Evolutionary conservation across 106 monocot genomes (phyloP).

Genomic region (Dendrobium officinale): DNA sequence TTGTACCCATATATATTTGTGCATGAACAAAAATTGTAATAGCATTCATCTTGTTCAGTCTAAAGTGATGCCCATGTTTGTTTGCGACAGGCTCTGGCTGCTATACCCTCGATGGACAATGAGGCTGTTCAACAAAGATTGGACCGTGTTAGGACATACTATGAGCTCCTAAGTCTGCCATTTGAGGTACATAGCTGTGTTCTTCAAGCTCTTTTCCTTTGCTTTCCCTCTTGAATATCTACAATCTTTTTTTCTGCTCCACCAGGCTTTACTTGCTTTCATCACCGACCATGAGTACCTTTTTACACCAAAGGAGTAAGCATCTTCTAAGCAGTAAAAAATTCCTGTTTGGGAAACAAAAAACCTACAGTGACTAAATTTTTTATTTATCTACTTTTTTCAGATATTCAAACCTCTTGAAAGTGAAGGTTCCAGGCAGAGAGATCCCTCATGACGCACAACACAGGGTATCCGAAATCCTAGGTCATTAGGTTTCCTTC

Average conservation of each 20-base stretch:
- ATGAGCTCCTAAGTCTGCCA: slow-evolving; percentile 89
- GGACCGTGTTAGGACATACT: slow-evolving; percentile 87
- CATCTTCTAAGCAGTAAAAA: not conserved
- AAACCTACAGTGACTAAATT: not conserved
- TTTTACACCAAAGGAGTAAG: slow-evolving; percentile 74
- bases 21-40: no score
- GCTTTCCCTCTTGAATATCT: not conserved
- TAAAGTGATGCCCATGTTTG: no score
- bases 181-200: slow-evolving; percentile 49
- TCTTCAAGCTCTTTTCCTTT: not conserved
- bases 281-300: slow-evolving; percentile 71
- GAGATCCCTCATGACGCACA: slow-evolving; percentile 80
- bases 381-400: not conserved
- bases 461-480: slow-evolving; percentile 38
- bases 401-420: slow-evolving; percentile 73
- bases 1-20: no score
- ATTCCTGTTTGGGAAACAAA: not conserved
- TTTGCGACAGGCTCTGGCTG: slow-evolving; percentile 86
- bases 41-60: no score
- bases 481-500: slow-evolving; percentile 20
- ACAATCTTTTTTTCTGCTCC: slow-evolving; percentile 1
- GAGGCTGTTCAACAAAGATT: slow-evolving; percentile 84
- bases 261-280: slow-evolving; percentile 86
- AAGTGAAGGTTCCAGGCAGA: slow-evolving; percentile 75
- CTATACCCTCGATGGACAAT: slow-evolving; percentile 82